These are phyloP conservation scores for Backusella macrospora DNA, from an alignment of 192 early-diverging fungal species.

Conservation along the genomic window DNA sequence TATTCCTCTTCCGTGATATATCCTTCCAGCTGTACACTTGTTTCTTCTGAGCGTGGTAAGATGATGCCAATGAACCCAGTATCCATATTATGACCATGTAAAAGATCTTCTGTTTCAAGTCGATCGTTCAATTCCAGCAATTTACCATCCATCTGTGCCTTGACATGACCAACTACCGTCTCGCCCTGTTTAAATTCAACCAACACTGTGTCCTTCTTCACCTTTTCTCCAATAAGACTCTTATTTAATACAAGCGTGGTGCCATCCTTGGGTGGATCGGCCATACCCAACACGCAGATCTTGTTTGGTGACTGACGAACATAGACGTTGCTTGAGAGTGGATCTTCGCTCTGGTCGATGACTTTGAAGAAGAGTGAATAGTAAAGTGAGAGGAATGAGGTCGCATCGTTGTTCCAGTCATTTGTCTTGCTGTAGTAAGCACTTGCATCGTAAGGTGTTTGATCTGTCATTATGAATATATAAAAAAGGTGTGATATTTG, in stretches of 20 bases:
- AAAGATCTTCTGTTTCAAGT: conserved; percentile 15
- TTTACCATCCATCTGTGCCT: conserved; percentile 24
- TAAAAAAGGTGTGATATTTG: too few species aligned
- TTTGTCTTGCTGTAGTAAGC: conserved; percentile 3
- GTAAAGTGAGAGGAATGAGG: conserved; percentile 14
- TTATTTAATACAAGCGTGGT: neutral
- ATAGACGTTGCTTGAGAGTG: conserved; percentile 10
- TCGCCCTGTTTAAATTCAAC: neutral
- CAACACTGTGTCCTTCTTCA: neutral
- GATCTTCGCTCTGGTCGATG: neutral
- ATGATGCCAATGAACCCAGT: conserved; percentile 20
- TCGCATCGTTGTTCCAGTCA: conserved; percentile 12
- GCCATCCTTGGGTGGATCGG: neutral
- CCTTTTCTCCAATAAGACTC: conserved; percentile 9
- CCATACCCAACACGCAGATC: conserved; percentile 21
- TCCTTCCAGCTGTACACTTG: conserved; percentile 7
- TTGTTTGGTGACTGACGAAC: conserved; percentile 29
- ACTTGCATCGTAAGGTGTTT: neutral
- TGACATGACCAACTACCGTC: neutral
- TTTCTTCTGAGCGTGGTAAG: conserved; percentile 16
- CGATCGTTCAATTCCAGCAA: conserved; percentile 19
- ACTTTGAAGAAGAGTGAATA: conserved; percentile 18
- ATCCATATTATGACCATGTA: conserved; percentile 16
- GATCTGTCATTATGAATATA: neutral
- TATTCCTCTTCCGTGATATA: conserved; percentile 22